Conservation (phyloP, 1,284 basidiomycete genomes). For the Fomitopsis palustris region DNA sequence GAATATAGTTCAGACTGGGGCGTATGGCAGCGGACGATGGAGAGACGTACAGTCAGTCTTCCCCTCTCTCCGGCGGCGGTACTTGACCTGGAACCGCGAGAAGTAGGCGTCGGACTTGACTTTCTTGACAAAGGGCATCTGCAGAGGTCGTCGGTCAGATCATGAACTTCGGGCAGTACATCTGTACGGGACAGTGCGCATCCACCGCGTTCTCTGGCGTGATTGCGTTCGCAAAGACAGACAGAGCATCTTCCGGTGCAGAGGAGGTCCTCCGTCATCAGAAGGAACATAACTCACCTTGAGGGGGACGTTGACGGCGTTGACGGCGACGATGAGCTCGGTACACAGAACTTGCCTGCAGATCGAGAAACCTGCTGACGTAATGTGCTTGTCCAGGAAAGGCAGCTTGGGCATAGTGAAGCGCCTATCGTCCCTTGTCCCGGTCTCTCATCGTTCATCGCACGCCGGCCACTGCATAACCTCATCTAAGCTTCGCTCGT, state of each 20-base stretch:
- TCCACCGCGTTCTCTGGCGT: constrained; percentile 21
- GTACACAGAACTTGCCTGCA: background rate
- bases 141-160: constrained; percentile 13
- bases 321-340: constrained; percentile 15
- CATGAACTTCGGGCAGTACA: constrained; percentile 19
- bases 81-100: constrained; percentile 97
- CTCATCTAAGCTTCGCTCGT: background rate
- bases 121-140: constrained; percentile 91
- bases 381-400: background rate
- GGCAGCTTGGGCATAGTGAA: background rate
- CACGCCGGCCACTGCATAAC: background rate
- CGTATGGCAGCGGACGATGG: background rate
- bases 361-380: constrained; percentile 3
- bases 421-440: background rate
- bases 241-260: background rate
- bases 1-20: background rate
- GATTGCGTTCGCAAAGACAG: background rate
- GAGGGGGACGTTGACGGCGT: constrained; percentile 29
- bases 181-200: constrained; percentile 28
- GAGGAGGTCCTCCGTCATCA: background rate
- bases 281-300: constrained; percentile 46
- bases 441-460: background rate
- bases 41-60: constrained; percentile 89
- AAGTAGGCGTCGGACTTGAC: constrained; percentile 92
- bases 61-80: constrained; percentile 93